These are phyloP conservation scores for Curvularia verruculosa DNA, from an alignment of 2,329 filamentous ascomycete genomes.

Conservation along the genomic window DNA sequence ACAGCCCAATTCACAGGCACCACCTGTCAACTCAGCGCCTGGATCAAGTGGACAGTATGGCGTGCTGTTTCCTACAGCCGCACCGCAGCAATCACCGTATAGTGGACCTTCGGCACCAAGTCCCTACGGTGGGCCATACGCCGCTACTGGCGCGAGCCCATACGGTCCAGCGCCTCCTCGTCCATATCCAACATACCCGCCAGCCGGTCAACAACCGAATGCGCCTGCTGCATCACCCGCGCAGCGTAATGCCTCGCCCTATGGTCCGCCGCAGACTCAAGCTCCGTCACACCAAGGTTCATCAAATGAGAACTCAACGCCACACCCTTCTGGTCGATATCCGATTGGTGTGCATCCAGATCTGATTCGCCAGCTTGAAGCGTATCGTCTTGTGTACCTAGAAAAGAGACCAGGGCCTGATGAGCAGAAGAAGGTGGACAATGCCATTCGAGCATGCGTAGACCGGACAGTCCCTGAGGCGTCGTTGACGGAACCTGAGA, in stretches of 20 bases:
- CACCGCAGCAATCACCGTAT: constrained; percentile 32
- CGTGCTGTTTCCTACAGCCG: constrained; percentile 41
- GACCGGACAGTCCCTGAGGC: constrained; percentile 31
- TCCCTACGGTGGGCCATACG: constrained; percentile 40
- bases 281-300: constrained; percentile 10
- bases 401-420: constrained; percentile 30
- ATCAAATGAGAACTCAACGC: constrained; percentile 12
- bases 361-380: constrained; percentile 43
- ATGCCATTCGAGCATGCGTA: constrained; percentile 42
- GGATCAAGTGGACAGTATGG: constrained; percentile 42
- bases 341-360: constrained; percentile 36
- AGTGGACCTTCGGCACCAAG: constrained; percentile 28
- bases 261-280: constrained; percentile 20
- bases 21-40: constrained; percentile 30
- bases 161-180: constrained; percentile 34
- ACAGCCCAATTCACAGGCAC: constrained; percentile 32
- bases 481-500: constrained; percentile 34
- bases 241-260: constrained; percentile 17
- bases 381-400: constrained; percentile 42
- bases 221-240: constrained; percentile 19
- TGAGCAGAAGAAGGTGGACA: constrained; percentile 41
- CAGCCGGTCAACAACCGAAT: constrained; percentile 28
- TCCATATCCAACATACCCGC: constrained; percentile 39
- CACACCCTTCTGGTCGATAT: constrained; percentile 40
- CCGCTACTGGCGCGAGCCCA: constrained; percentile 36